Base-by-base conservation (phyloP, 2,329 filamentous ascomycete genomes). In the Apiospora phragmitis region DNA sequence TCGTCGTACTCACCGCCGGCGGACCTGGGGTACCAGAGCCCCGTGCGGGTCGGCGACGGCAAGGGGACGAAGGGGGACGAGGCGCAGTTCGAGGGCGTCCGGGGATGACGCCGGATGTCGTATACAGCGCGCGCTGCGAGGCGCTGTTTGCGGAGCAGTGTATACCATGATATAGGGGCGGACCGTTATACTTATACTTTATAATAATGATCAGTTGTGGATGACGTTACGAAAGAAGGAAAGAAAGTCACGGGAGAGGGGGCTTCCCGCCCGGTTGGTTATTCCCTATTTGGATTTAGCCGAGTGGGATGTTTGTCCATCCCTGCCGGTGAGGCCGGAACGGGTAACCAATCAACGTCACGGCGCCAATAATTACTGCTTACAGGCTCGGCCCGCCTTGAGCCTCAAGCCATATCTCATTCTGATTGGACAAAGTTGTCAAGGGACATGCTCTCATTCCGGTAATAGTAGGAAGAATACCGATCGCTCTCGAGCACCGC, bases 111-210 rank as follows among this genome's bases (percentile, higher is more conserved):
- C 76, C 77, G 65, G 80, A 82, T 70, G 79, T 82, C 8, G 49
- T 77, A 32, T 71, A 77, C 45, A 82, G 81, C 69, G 79, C 80
- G 11, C 75, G 80, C n/a, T 82, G 80, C 67, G 71, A 72, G 41
- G 79, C 78, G 26, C 70, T 81, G 12, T 82, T 78, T 72, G 71
- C 74, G 12, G 71, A 73, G 32, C 74, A 71, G 16, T 81, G 79
- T 62, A 71, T 74, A 71, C 68, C 65, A 32, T 38, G 21, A 16
- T 16, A 32, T n/a, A n/a, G n/a, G n/a, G n/a, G n/a, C 38, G 29
- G 12, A 11, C 26, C 1, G 8, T n/a, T 24, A 24, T 26, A 26
- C 51, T n/a, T n/a, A n/a, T n/a, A n/a, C n/a, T n/a, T n/a, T n/a
- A n/a, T 32, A 38, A 65, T 62, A 62, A 2, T 32, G 21, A n/a